Percentiles rank a stretch among this genome's conserved stretches.
Conservation (phyloP, 169 alveolate genomes). For the Perkinsus chesapeaki region DNA sequence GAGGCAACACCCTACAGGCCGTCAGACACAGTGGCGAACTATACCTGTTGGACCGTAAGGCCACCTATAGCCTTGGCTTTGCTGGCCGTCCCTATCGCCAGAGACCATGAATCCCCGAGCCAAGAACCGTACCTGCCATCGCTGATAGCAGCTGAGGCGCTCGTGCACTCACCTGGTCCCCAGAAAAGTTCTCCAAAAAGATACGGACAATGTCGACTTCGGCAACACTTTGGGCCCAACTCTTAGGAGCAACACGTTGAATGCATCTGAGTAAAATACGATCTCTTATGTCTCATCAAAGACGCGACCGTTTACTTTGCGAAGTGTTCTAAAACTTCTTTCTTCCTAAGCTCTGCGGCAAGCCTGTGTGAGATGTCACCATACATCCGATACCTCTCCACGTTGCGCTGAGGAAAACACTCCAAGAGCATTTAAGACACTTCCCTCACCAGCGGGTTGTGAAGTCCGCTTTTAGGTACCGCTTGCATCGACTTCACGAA, state of each 20-base stretch:
- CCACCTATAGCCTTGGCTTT: slow-evolving; percentile 63
- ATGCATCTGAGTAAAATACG: slow-evolving; percentile 10
- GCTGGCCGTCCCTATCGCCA: slow-evolving; percentile 69
- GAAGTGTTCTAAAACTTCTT: slow-evolving; percentile 50
- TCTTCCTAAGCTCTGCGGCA: slow-evolving; percentile 50
- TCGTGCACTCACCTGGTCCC: slow-evolving; percentile 45
- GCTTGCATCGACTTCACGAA: slow-evolving; percentile 20
- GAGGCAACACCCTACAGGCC: slow-evolving; percentile 27
- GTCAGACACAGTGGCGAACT: background rate
- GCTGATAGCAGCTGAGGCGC: background rate
- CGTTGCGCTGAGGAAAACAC: background rate
- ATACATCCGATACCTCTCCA: slow-evolving; percentile 35
- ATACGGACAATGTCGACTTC: slow-evolving; percentile 56
- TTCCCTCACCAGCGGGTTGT: slow-evolving; percentile 66
- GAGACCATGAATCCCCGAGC: slow-evolving; percentile 50
- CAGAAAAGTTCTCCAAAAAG: slow-evolving; percentile 69
- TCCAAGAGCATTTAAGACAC: slow-evolving; percentile 5
- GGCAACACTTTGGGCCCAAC: slow-evolving; percentile 52
- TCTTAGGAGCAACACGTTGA: slow-evolving; percentile 61
- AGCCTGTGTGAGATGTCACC: slow-evolving; percentile 58
- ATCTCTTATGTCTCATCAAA: background rate
- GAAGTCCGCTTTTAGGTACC: slow-evolving; percentile 62
- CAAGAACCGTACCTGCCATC: slow-evolving; percentile 38
- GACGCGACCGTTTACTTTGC: background rate
- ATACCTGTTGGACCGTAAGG: slow-evolving; percentile 56